Evolutionary conservation across 2,329 filamentous ascomycete genomes (phyloP).

Genomic region (Curvularia verruculosa): DNA sequence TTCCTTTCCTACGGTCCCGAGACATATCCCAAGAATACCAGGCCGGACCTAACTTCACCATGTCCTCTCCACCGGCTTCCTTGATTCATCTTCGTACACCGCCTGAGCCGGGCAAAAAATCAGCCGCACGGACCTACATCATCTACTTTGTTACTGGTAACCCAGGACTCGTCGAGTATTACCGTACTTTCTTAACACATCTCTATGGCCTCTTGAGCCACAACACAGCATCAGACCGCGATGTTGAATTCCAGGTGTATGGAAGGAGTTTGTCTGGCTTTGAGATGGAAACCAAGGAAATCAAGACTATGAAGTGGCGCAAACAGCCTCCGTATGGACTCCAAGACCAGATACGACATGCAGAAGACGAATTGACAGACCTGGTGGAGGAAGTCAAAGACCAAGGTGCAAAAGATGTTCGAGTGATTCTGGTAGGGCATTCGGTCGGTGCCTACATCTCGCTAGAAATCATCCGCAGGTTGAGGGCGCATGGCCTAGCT

Average conservation of each 20-base stretch:
- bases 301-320: slow-evolving; percentile 30
- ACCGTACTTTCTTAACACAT: slow-evolving; percentile 67
- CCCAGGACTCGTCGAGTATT: slow-evolving; percentile 76
- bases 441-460: slow-evolving; percentile 56
- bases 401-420: slow-evolving; percentile 34
- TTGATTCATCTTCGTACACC: slow-evolving; percentile 35
- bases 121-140: slow-evolving; percentile 51
- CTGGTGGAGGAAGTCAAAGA: slow-evolving; percentile 43
- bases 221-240: slow-evolving; percentile 23
- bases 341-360: slow-evolving; percentile 58
- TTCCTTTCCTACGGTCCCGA: background rate
- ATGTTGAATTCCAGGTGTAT: slow-evolving; percentile 46
- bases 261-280: slow-evolving; percentile 54
- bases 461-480: slow-evolving; percentile 50
- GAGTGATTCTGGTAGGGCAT: slow-evolving; percentile 53
- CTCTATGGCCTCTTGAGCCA: slow-evolving; percentile 61
- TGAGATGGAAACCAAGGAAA: slow-evolving; percentile 38
- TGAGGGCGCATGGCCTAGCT: slow-evolving; percentile 34
- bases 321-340: slow-evolving; percentile 50
- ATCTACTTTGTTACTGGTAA: slow-evolving; percentile 79
- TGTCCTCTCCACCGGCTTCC: slow-evolving; percentile 25
- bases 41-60: background rate
- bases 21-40: background rate
- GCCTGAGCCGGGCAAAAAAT: slow-evolving; percentile 27
- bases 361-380: slow-evolving; percentile 52